Evolutionary conservation across 1,284 basidiomycete genomes (phyloP).

Genomic region (Naganishia liquefaciens): DNA sequence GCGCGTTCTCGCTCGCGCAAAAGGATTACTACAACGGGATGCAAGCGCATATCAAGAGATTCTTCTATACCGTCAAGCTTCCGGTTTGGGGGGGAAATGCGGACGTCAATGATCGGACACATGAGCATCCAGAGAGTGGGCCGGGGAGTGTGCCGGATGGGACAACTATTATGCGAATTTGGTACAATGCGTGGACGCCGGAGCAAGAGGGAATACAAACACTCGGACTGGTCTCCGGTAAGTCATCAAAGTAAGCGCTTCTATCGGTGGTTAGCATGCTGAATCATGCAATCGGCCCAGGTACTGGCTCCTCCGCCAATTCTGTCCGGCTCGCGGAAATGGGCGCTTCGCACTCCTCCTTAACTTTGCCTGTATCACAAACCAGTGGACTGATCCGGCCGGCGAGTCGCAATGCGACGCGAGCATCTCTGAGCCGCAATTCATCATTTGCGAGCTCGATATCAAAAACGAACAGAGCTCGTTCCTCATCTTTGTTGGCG

Average conservation of each 20-base stretch:
- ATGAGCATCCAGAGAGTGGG: conserved; percentile 9
- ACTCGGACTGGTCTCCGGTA: conserved; percentile 36
- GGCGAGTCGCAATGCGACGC: conserved; percentile 36
- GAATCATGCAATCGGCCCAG: not conserved
- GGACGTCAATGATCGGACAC: conserved; percentile 2
- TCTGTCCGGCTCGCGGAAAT: too few species aligned
- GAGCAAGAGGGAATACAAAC: conserved; percentile 43
- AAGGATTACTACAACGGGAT: conserved; percentile 33
- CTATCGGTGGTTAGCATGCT: not conserved
- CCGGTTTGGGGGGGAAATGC: conserved; percentile 13
- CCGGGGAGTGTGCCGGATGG: conserved; percentile 27
- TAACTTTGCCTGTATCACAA: not conserved
- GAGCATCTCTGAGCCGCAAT: conserved; percentile 22
- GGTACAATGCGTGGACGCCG: conserved; percentile 42
- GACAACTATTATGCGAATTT: conserved; percentile 38
- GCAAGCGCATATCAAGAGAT: conserved; percentile 18
- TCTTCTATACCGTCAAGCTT: conserved; percentile 25
- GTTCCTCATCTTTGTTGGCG: conserved; percentile 13
- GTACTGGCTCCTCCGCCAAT: not conserved
- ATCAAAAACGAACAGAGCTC: conserved; percentile 16
- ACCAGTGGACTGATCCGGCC: conserved; percentile 32
- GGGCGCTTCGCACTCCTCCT: too few species aligned
- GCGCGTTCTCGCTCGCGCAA: conserved; percentile 46
- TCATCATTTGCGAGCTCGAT: not conserved
- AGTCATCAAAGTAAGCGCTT: conserved; percentile 17